Base-by-base conservation (phyloP, 352 stramenopile species). In the Detonula confervacea region DNA sequence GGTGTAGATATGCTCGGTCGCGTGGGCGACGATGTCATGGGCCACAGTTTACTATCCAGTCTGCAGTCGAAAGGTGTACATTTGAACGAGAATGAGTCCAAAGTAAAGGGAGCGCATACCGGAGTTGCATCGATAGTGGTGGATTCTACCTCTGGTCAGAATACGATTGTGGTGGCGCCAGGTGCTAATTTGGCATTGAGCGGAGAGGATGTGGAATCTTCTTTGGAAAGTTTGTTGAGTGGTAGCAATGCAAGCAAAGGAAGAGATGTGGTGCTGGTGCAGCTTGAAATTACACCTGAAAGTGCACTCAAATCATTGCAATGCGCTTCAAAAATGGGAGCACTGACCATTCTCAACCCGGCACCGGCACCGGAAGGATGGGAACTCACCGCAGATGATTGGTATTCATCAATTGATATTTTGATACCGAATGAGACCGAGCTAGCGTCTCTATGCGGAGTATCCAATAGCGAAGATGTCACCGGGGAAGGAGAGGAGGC, bases 381-480 rank as follows among this genome's bases (percentile, higher is more conserved):
- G 64, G 67, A 68, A 30, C 44, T 90, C 18, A 80, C 89, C 24
- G 57, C n/a, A n/a, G n/a, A 82, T 14, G 77, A 91, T 4, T 95
- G 91, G 81, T 91, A 84, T 39, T 65, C 67, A 14, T 79, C 78
- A 51, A 71, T 90, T 42, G 89, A 95, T 77, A 83, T 94, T 80
- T 57, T 95, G 29, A 86, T 93, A 65, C 82, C 90, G 5, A 95
- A 95, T 68, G 90, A 95, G 67, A 91, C 86, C 9, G 90, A 95
- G 79, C 55, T 92, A 9, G 51, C 70, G 57, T 73, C 73, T 27
- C 49, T 93, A 0, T 84, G 64, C 57, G 57, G 71, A 16, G 60
- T 69, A 39, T 67, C 33, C 14, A 47, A 63, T 25, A 44, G 80
- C 47, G 65, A 74, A 33, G 54, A 54, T 25, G 55, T 78, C 49